phyloP scores from a whole-genome alignment of 768 basidiomycete species.

The Pleurotus tuber-regium region DNA sequence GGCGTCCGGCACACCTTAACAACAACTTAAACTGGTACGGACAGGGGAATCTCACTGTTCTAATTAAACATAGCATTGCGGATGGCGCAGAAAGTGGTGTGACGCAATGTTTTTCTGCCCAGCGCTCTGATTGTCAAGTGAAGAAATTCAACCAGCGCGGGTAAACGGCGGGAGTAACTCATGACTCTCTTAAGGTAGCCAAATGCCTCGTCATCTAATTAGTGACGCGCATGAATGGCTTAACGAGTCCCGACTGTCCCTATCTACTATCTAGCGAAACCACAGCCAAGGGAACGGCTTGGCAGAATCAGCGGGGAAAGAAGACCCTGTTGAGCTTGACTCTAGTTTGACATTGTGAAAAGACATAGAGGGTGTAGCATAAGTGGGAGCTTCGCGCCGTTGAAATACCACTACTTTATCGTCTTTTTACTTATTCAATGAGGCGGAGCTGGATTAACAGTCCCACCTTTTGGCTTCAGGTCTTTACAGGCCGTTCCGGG shows the following conservation, averaged over 20 bases:
- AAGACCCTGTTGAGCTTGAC: slow-evolving; percentile 86
- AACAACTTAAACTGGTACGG: slow-evolving; percentile 75
- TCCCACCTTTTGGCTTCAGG: slow-evolving; percentile 70
- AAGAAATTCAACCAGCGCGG: slow-evolving; percentile 78
- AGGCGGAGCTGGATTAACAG: slow-evolving; percentile 66
- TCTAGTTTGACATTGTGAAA: slow-evolving; percentile 85
- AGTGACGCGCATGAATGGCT: slow-evolving; percentile 34
- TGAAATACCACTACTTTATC: slow-evolving; percentile 84
- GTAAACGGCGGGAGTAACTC: slow-evolving; percentile 79
- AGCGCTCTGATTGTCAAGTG: slow-evolving; percentile 82
- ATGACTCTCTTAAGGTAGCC: slow-evolving; percentile 84
- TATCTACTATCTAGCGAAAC: slow-evolving; percentile 47
- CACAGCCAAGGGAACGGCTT: slow-evolving; percentile 37
- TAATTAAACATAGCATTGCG: slow-evolving; percentile 83
- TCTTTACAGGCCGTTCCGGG: slow-evolving; percentile 65
- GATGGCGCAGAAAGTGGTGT: slow-evolving; percentile 74
- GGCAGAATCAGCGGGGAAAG: slow-evolving; percentile 61
- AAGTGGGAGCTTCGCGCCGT: slow-evolving; percentile 75
- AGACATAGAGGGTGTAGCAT: slow-evolving; percentile 81
- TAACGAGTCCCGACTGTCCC: slow-evolving; percentile 44
- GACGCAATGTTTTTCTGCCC: slow-evolving; percentile 81
- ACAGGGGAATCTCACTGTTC: slow-evolving; percentile 83
- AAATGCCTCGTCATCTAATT: slow-evolving; percentile 62
- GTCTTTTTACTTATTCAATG: slow-evolving; percentile 80
- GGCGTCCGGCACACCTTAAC: slow-evolving; percentile 64